phyloP scores from a whole-genome alignment of 176 grass and related monocot genomes.

The Eremochloa ophiuroides region DNA sequence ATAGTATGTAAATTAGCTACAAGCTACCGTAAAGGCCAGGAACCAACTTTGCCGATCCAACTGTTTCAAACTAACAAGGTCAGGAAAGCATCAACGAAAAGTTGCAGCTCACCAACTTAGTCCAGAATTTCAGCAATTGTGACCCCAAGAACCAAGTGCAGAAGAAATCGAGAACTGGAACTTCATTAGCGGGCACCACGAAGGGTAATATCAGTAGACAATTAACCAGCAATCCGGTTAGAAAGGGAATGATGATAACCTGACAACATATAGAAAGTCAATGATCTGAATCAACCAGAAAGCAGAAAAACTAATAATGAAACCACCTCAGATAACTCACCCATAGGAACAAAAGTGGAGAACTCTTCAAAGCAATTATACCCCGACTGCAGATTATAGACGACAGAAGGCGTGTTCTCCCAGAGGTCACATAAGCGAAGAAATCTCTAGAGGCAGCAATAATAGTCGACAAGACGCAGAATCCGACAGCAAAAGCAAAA shows the following conservation, averaged over 20 bases:
- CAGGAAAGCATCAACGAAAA: background rate
- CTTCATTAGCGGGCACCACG: constrained; percentile 7
- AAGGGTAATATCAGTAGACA: constrained; percentile 45
- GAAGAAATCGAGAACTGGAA: constrained; percentile 34
- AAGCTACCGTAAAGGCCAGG: background rate
- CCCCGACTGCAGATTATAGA: constrained; percentile 34
- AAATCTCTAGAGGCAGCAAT: constrained; percentile 28
- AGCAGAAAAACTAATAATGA: constrained; percentile 1
- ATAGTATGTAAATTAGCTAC: background rate
- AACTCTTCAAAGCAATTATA: constrained; percentile 38
- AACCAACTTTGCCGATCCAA: background rate
- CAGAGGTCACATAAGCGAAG: constrained; percentile 23
- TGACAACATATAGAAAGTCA: constrained; percentile 23
- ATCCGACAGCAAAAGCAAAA: constrained; percentile 38
- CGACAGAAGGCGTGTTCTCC: constrained; percentile 23
- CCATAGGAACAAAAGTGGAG: constrained; percentile 40
- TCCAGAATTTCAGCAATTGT: constrained; percentile 41
- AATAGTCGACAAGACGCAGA: constrained; percentile 38
- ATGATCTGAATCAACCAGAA: constrained; percentile 10
- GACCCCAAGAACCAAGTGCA: constrained; percentile 40
- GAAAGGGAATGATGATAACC: constrained; percentile 46
- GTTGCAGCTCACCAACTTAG: constrained; percentile 41
- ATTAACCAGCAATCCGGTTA: constrained; percentile 44
- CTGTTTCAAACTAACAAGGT: constrained; percentile 1
- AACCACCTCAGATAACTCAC: constrained; percentile 26